Percentiles rank a stretch among this genome's conserved stretches.
These are phyloP conservation scores for Magnolia kwangsiensis DNA, from an alignment of 164 flowering plant genomes.

Conservation along the genomic window DNA sequence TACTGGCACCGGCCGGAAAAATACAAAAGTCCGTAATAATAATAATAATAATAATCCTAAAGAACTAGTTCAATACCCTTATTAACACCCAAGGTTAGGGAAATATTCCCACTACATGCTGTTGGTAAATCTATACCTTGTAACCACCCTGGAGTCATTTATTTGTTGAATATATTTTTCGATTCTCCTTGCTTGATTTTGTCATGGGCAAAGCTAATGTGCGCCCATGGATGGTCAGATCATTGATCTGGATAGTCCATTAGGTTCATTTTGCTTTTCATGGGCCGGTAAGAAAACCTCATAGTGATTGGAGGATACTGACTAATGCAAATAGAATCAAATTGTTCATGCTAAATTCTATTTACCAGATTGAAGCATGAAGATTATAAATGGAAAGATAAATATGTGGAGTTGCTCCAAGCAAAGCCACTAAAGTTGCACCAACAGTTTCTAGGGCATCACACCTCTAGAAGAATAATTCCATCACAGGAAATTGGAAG, in stretches of 20 bases:
- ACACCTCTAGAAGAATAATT: too few relatives aligned
- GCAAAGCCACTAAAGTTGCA: too few relatives aligned
- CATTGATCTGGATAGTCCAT: background rate
- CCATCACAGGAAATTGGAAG: too few relatives aligned
- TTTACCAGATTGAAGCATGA: background rate
- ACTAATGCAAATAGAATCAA: background rate
- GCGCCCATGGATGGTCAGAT: background rate
- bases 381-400: too few relatives aligned
- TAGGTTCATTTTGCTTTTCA: background rate
- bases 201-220: background rate
- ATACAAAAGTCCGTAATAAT: too few relatives aligned
- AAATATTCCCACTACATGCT: background rate
- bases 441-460: too few relatives aligned
- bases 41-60: too few relatives aligned
- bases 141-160: background rate
- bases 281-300: background rate
- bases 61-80: too few relatives aligned
- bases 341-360: background rate
- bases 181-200: background rate
- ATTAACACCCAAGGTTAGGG: too few relatives aligned
- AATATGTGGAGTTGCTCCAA: too few relatives aligned
- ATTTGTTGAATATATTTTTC: too few relatives aligned
- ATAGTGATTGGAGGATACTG: background rate
- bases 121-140: background rate
- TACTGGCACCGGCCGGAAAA: too few relatives aligned